Base-by-base conservation (phyloP, 495 filamentous ascomycete species). In the Acidomyces sp. region DNA sequence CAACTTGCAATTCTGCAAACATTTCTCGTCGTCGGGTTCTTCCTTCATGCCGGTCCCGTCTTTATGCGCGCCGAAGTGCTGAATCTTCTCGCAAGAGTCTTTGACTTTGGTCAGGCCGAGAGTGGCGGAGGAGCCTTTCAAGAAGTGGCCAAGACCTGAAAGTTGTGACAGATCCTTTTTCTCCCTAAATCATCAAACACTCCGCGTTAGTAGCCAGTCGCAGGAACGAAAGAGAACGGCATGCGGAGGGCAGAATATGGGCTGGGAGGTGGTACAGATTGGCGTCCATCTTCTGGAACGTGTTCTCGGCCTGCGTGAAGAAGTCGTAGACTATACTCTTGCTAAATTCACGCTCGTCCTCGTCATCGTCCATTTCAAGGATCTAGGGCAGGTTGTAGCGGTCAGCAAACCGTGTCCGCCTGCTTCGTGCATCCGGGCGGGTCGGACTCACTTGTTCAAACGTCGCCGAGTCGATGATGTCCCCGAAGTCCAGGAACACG, bases 61-160 rank as follows among this genome's bases (percentile, higher is more conserved):
- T 58, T 83, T 79, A 37, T 67, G 65, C 49, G 76, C 75, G 32
- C 92, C 90, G 53, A 75, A 92, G 56, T 95, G 79, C 59, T 97
- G 90, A 51, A 97, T 93, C 68, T 92, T 82, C 61, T 95, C 88
- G 59, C 90, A 97, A 39, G 71, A 75, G 51, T 95, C 86, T 58
- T 84, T 84, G 55, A 97, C 81, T 63, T 93, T 92, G 51, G 67
- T 82, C 27, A 97, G 72, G 17, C 90, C 90, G 36, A 97, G 75
- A 5, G 92, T 96, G 15, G 90, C 90, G 7, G 88, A 94, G n/a
- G 88, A 95, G 27, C 90, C 90, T 62, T 97, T 97, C 39, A 97
- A 67, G 65, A 94, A 97, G 62, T 97, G 90, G 18, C 90, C 90
- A 19, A 93, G 75, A 12, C 66, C 67, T 13, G 87, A 94, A 12